These are phyloP conservation scores for Phanerochaete carnosa DNA, from an alignment of 768 basidiomycete species.

Conservation along the genomic window DNA sequence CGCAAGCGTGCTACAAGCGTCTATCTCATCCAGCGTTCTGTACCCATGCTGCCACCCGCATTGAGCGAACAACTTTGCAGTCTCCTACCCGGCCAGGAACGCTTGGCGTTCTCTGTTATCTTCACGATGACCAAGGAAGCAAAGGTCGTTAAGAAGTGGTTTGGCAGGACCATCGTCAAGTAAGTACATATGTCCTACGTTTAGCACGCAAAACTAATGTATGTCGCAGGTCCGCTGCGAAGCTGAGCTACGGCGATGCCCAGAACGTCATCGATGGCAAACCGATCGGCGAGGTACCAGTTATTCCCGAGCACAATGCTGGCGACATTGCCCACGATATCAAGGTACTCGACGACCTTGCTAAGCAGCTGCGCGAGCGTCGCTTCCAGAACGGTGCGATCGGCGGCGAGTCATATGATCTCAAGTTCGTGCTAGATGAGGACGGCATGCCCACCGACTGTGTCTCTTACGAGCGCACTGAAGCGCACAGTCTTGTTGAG, in stretches of 20 bases:
- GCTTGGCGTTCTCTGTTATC: conserved; percentile 86
- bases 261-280: conserved; percentile 81
- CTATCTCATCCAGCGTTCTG: conserved; percentile 92
- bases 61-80: conserved; percentile 93
- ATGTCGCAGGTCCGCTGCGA: conserved; percentile 69
- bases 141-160: conserved; percentile 83
- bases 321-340: conserved; percentile 75
- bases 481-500: conserved; percentile 82
- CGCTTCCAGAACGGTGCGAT: conserved; percentile 84
- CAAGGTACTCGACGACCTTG: conserved; percentile 60
- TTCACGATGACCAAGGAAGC: conserved; percentile 86
- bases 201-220: not conserved
- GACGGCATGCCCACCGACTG: conserved; percentile 81
- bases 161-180: conserved; percentile 91
- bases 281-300: conserved; percentile 46
- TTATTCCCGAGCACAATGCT: conserved; percentile 55
- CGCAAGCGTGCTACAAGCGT: conserved; percentile 96
- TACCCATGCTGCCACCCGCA: conserved; percentile 96
- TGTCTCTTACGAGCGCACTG: conserved; percentile 53
- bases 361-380: conserved; percentile 65
- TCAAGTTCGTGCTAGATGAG: conserved; percentile 80
- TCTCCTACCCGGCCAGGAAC: conserved; percentile 82
- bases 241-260: conserved; percentile 79
- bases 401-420: conserved; percentile 59
- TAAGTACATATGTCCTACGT: conserved; percentile 31